These are phyloP conservation scores for Domatiomyces catenatus DNA, from an alignment of 2,329 filamentous ascomycete genomes.

Conservation along the genomic window DNA sequence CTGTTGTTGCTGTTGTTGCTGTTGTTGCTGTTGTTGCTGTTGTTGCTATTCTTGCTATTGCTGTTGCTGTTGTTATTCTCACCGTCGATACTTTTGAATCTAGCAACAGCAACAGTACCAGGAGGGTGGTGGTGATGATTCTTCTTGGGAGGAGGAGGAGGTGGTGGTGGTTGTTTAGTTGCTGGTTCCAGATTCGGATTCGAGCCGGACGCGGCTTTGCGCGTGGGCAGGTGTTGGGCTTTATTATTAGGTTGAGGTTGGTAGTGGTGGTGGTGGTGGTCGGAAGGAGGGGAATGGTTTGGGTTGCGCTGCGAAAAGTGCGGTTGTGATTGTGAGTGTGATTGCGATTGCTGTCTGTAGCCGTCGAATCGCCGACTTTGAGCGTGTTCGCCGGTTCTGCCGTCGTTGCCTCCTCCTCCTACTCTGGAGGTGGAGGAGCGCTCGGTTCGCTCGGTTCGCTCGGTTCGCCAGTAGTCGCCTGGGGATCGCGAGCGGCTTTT, in stretches of 20 bases:
- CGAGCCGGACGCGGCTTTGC: conserved; percentile 6
- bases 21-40: background rate
- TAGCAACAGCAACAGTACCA: background rate
- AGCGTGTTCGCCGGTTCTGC: background rate
- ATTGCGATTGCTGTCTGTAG: background rate
- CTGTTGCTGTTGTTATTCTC: background rate
- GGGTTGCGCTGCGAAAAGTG: background rate
- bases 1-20: too few species aligned
- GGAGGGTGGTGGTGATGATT: background rate
- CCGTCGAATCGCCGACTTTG: conserved; percentile 5
- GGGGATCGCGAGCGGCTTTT: conserved; percentile 8
- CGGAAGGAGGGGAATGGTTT: conserved; percentile 1
- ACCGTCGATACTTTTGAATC: too few species aligned
- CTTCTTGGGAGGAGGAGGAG: background rate
- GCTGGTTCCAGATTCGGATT: background rate
- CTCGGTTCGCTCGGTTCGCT: too few species aligned
- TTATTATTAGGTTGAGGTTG: background rate
- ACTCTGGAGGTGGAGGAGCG: too few species aligned
- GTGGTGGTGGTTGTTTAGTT: background rate
- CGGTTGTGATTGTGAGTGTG: background rate
- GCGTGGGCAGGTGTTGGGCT: conserved; percentile 2
- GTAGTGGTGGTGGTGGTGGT: background rate
- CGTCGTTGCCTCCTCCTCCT: background rate
- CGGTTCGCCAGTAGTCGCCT: background rate
- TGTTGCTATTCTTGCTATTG: background rate